Base-by-base conservation (phyloP, 495 filamentous ascomycete species). In the Neurospora sp. region DNA sequence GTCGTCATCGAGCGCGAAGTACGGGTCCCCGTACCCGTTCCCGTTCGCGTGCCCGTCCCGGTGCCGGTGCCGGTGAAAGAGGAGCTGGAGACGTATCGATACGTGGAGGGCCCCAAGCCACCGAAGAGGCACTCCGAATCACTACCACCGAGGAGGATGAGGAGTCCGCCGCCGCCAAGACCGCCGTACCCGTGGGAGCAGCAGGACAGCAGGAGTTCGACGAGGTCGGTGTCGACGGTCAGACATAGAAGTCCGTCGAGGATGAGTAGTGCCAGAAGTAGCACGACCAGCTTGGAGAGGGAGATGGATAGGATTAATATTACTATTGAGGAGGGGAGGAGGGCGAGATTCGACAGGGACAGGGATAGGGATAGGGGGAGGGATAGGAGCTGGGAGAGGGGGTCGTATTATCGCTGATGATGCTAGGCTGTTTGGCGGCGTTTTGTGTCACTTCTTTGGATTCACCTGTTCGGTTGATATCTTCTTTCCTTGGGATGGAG, bases 1-100 rank as follows among this genome's bases (percentile, higher is more conserved):
- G 81, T 86, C 27, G 81, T 85, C 76, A 85, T 87, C 72, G 85
- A 87, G 77, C 81, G 86, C 23, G 86, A 88, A 74, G 75, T 80
- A 31, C 70, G 82, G 35, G 80, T 85, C 0, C 83, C 83, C 39
- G 73, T 82, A 18, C 82, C 76, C 6, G 82, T 85, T 20, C 76
- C 39, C 20, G 80, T 85, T 1, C 80, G 77, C 40, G 79, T 82
- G 37, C 83, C 76, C 2, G 77, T 78, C 18, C 77, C 76, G 14
- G 75, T 78, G 0, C 74, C 75, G 0, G 77, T 79, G 18, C 77
- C 41, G 4, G 74, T 79, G 66, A 75, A 77, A 54, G 81, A 80
- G 72, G 79, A 84, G 74, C 80, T 81, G 62, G 84, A 85, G 41
- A 84, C 82, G 62, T 87, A 80, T 73, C 82, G 85, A 11, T 86